Base-by-base conservation (phyloP, 2,329 filamentous ascomycete species). In the Alternaria longipes region DNA sequence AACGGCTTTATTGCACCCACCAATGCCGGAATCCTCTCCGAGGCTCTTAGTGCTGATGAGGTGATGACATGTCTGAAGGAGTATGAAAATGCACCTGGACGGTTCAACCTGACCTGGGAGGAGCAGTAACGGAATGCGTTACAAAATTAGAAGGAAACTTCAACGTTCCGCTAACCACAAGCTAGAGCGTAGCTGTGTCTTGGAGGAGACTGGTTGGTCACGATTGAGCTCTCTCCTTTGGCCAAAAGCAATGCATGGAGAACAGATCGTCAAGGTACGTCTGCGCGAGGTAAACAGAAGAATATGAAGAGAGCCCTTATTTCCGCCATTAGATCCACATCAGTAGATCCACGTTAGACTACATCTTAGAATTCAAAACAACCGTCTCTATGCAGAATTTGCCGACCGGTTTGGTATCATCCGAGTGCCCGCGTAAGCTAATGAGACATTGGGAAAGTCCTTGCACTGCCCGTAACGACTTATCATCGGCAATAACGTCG, bases 101-200 rank as follows among this genome's bases (percentile, higher is more conserved):
- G 92, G 53, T 92, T 92, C 77, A 89, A 94, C 71, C 81, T 98
- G 78, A 84, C 93, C 60, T 99, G 95, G 95, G 89, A 86, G 4
- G 86, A 78, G 61, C 56, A 77, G 14, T 78, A 64, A 26, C 30
- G 16, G 30, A n/a, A 38, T 16, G 30, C 24, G 20, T 11, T 50
- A 5, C 3, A n/a, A 24, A 14, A 3, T 16, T 8, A 1, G 3
- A n/a, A 14, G 34, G 16, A 26, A 5, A 16, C 32, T 18, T 30
- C 18, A 38, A 1, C 32, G 8, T 24, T 36, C 46, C 30, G 32
- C 30, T 49, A 18, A 22, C 20, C 11, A n/a, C 12, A 7, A 22
- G 18, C 40, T 42, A 22, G 40, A 42, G 40, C 40, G 40, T 6
- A 20, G 20, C 20, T 20, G 12, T 5, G 16, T 42, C 40, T 42